Evolutionary conservation across 306 rosid species (phyloP), one percentile per base, ranked within the genome.

Genomic region (Calophaca sinica): DNA sequence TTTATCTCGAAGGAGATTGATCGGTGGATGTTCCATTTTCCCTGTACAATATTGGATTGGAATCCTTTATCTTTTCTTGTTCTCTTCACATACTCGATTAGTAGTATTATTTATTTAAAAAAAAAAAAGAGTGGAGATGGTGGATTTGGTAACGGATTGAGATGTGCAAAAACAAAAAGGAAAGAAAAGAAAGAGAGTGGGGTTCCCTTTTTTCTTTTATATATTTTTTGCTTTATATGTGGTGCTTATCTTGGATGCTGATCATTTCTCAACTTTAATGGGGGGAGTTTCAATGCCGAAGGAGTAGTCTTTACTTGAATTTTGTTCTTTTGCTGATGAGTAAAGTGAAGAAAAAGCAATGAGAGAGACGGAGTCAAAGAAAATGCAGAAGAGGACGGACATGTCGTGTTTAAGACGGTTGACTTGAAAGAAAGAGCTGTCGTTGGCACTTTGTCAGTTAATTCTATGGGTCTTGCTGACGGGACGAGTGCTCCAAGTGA

Each of bases 141-240:
- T 87, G 92, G 96, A 78, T 88, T 88, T 81, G 97, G 91, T 89
- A 82, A 55, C 44, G 74, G 89, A 50, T 62, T 77, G 11, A 20
- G 26, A 20, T 20, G 26, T 20, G 26, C 26, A 20, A 20, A 20
- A 20, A 20, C 26, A 20, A 20, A 20, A 20, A 20, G 26, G 26
- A 41, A 50, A 31, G 52, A 35, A 29, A 20, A 49, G 36, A 77
- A 80, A 74, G 62, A n/a, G 5, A 49, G 68, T 53, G 50, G 70
- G 71, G 61, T 72, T 75, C 48, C 14, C 3, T 12, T 65, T 4
- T 50, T 15, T 15, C 20, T 59, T 0, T 9, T 66, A 67, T 42
- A 10, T 42, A 52, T 51, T 9, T 5, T 70, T 58, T 59, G 26
- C 73, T 73, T 80, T 73, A 28, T 66, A 13, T 36, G 49, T 11